These are phyloP conservation scores for Eimeria brunetti DNA, from an alignment of 169 alveolate species.

Conservation along the genomic window DNA sequence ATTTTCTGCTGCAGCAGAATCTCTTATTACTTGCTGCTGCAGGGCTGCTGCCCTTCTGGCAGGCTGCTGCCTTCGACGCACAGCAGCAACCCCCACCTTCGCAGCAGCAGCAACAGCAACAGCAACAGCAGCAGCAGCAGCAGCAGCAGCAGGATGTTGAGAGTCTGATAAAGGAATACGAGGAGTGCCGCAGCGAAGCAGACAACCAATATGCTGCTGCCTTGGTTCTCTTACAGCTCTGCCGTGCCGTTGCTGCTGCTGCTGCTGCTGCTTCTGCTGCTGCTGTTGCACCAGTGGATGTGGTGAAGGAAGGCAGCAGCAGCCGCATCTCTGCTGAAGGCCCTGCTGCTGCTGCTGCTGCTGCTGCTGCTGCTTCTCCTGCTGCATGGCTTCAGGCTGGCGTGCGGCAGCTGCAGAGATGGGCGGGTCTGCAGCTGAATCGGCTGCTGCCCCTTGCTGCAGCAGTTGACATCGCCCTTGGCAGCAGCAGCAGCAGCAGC, in stretches of 20 bases:
- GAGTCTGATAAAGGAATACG: slow-evolving; percentile 13
- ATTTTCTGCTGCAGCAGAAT: slow-evolving; percentile 49
- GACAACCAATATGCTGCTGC: slow-evolving; percentile 58
- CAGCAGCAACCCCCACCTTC: slow-evolving; percentile 3
- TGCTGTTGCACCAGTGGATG: neutral
- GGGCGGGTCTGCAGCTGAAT: slow-evolving; percentile 34
- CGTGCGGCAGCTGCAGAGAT: neutral
- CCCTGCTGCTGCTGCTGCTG: too few relatives aligned
- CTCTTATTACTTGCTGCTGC: slow-evolving; percentile 36
- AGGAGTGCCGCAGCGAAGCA: slow-evolving; percentile 54
- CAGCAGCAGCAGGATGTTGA: slow-evolving; percentile 30
- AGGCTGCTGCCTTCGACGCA: slow-evolving; percentile 20
- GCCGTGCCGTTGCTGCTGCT: slow-evolving; percentile 23
- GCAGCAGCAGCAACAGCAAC: slow-evolving; percentile 56
- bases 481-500: slow-evolving; percentile 22
- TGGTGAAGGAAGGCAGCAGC: neutral
- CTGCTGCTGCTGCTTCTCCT: too few relatives aligned
- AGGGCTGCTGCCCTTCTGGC: slow-evolving; percentile 66
- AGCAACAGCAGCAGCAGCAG: slow-evolving; percentile 52
- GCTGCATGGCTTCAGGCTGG: slow-evolving; percentile 24
- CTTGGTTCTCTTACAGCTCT: neutral
- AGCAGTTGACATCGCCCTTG: neutral
- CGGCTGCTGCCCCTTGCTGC: slow-evolving; percentile 17
- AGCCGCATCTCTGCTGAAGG: neutral
- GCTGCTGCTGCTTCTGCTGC: slow-evolving; percentile 32